These are phyloP conservation scores for Thecaphora frezii DNA, from an alignment of 1,284 basidiomycete species.

Conservation along the genomic window DNA sequence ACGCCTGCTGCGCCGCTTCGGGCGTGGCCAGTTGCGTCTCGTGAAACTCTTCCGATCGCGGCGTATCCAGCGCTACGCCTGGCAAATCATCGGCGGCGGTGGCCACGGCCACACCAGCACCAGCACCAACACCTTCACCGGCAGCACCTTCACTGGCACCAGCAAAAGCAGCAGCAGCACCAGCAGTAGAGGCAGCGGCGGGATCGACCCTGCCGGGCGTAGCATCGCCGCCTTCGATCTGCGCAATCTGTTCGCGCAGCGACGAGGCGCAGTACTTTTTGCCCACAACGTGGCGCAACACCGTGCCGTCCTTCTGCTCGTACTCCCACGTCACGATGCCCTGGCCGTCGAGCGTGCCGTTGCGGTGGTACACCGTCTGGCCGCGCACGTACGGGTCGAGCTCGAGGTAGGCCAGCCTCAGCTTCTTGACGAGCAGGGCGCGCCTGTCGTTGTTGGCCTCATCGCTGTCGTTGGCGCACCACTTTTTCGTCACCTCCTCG, in stretches of 20 bases:
- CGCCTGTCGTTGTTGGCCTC: conserved; percentile 42
- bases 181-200: conserved; percentile 20
- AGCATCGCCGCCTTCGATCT: conserved; percentile 41
- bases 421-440: conserved; percentile 50
- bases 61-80: conserved; percentile 21
- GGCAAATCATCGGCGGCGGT: conserved; percentile 35
- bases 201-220: conserved; percentile 17
- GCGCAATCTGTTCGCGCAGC: conserved; percentile 44
- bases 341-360: conserved; percentile 56
- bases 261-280: conserved; percentile 32
- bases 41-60: conserved; percentile 19
- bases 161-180: conserved; percentile 13
- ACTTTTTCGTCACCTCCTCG: conserved; percentile 53
- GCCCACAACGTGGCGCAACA: conserved; percentile 48
- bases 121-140: conserved; percentile 5
- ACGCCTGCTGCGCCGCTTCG: conserved; percentile 14
- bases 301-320: conserved; percentile 50
- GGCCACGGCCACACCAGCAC: conserved; percentile 1
- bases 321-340: conserved; percentile 52
- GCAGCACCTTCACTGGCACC: conserved; percentile 15
- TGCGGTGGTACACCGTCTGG: conserved; percentile 55
- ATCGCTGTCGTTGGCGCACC: conserved; percentile 44
- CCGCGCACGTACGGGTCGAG: conserved; percentile 57
- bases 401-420: conserved; percentile 57
- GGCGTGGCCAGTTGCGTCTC: conserved; percentile 30